These are phyloP conservation scores for Gyrodon lividus DNA, from an alignment of 768 basidiomycete genomes.

Conservation along the genomic window DNA sequence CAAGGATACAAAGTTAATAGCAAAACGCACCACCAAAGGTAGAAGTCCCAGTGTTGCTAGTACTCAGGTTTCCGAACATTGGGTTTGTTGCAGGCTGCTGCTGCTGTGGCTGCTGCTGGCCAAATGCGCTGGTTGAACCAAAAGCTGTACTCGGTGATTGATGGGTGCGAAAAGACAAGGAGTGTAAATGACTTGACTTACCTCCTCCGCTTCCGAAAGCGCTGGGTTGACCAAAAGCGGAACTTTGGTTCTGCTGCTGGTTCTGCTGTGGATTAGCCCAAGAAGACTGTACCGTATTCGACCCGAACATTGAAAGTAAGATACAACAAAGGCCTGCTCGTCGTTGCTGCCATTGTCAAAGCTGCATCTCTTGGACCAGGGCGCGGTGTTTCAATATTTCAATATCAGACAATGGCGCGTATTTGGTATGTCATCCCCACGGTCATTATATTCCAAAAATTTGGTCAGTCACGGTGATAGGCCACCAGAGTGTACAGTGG, in stretches of 20 bases:
- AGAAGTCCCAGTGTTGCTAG: conserved; percentile 33
- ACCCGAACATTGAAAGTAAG: conserved; percentile 56
- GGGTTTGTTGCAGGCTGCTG: conserved; percentile 71
- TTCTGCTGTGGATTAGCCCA: conserved; percentile 71
- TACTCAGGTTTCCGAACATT: conserved; percentile 71
- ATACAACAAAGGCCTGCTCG: conserved; percentile 16
- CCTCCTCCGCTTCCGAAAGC: conserved; percentile 60
- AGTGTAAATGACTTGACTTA: conserved; percentile 32
- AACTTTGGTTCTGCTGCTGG: conserved; percentile 51
- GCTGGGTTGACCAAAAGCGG: conserved; percentile 70
- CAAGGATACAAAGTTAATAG: conserved; percentile 6
- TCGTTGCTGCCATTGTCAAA: conserved; percentile 25
- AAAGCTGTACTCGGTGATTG: conserved; percentile 44
- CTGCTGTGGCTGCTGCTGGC: conserved; percentile 58
- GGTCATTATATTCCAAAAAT: conserved; percentile 20
- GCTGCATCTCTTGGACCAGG: conserved; percentile 9
- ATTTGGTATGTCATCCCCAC: conserved; percentile 24
- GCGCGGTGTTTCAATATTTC: conserved; percentile 20
- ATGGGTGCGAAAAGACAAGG: conserved; percentile 25
- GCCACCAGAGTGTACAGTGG: background rate
- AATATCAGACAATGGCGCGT: conserved; percentile 13
- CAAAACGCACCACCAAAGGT: conserved; percentile 38
- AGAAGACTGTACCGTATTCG: conserved; percentile 49
- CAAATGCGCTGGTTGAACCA: conserved; percentile 55
- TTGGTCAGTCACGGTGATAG: background rate